Percentiles rank a stretch among this genome's conserved stretches.
phyloP scores from a whole-genome alignment of 495 filamentous ascomycete species.

The Acidiella bohemica region DNA sequence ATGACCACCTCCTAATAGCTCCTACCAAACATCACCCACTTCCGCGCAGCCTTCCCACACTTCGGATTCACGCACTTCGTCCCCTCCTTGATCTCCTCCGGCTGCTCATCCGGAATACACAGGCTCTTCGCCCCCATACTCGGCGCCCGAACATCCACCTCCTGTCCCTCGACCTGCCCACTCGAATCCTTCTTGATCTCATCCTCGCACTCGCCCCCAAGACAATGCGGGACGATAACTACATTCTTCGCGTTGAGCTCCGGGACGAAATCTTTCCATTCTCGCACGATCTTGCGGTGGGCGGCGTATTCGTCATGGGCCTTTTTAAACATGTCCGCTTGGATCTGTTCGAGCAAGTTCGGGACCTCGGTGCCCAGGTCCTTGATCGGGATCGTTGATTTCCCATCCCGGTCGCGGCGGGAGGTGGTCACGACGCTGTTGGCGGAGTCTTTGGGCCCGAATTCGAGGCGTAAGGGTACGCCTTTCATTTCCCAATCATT shows the following conservation, averaged over 20 bases:
- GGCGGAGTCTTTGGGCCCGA: slow-evolving; percentile 82
- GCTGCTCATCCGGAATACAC: slow-evolving; percentile 96
- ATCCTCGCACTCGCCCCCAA: slow-evolving; percentile 74
- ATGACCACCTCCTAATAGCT: slow-evolving; percentile 31
- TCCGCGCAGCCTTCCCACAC: slow-evolving; percentile 56
- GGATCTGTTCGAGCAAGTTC: slow-evolving; percentile 76
- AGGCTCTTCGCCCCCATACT: slow-evolving; percentile 95
- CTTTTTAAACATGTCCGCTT: slow-evolving; percentile 68
- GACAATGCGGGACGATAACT: slow-evolving; percentile 73
- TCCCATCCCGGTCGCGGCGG: slow-evolving; percentile 65
- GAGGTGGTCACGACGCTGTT: slow-evolving; percentile 69
- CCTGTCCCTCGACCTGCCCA: slow-evolving; percentile 23
- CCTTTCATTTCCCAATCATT: slow-evolving; percentile 95
- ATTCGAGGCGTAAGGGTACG: slow-evolving; percentile 83
- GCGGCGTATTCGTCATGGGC: slow-evolving; percentile 61
- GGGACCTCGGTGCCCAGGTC: slow-evolving; percentile 58
- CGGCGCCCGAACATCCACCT: slow-evolving; percentile 68
- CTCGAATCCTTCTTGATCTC: slow-evolving; percentile 70
- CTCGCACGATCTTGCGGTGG: slow-evolving; percentile 66
- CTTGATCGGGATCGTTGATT: slow-evolving; percentile 58
- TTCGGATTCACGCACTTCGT: slow-evolving; percentile 85
- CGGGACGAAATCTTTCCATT: slow-evolving; percentile 83
- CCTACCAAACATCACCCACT: slow-evolving; percentile 81
- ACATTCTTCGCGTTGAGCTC: slow-evolving; percentile 85
- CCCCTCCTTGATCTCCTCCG: slow-evolving; percentile 54